phyloP scores from a whole-genome alignment of 2,329 filamentous ascomycete genomes.

The Cladosporium sp. region DNA sequence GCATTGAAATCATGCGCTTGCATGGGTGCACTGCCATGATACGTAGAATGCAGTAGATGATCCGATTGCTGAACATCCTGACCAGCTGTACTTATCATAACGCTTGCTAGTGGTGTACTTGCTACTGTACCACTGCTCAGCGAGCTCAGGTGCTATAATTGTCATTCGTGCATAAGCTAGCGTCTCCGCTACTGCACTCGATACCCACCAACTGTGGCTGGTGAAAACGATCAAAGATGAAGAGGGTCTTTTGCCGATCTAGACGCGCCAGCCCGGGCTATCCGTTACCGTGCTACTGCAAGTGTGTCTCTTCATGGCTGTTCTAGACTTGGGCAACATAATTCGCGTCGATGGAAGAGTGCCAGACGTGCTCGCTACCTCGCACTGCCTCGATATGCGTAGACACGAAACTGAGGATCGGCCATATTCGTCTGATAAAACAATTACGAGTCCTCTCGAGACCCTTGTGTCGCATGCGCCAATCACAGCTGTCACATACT shows the following conservation, averaged over 20 bases:
- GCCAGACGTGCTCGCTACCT: too few relatives aligned
- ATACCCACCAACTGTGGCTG: constrained; percentile 5
- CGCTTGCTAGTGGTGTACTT: too few relatives aligned
- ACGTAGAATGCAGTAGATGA: too few relatives aligned
- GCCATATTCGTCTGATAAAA: too few relatives aligned
- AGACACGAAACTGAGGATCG: too few relatives aligned
- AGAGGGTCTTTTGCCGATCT: not conserved
- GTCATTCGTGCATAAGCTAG: not conserved
- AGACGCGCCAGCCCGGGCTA: not conserved
- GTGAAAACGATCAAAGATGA: not conserved
- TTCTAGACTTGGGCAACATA: not conserved
- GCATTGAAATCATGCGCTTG: not conserved
- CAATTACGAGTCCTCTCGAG: not conserved
- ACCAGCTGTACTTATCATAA: too few relatives aligned
- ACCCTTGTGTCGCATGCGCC: not conserved
- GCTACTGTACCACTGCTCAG: too few relatives aligned
- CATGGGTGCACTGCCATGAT: not conserved
- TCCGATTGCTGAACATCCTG: not conserved
- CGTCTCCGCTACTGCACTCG: not conserved
- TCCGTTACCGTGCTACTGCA: not conserved
- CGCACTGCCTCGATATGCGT: too few relatives aligned
- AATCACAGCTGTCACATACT: not conserved
- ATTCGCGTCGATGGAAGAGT: too few relatives aligned
- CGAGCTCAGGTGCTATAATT: not conserved
- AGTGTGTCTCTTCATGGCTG: not conserved